Base-by-base conservation (phyloP, 2,329 filamentous ascomycete species). In the Phaeophleospora eucalypticola region DNA sequence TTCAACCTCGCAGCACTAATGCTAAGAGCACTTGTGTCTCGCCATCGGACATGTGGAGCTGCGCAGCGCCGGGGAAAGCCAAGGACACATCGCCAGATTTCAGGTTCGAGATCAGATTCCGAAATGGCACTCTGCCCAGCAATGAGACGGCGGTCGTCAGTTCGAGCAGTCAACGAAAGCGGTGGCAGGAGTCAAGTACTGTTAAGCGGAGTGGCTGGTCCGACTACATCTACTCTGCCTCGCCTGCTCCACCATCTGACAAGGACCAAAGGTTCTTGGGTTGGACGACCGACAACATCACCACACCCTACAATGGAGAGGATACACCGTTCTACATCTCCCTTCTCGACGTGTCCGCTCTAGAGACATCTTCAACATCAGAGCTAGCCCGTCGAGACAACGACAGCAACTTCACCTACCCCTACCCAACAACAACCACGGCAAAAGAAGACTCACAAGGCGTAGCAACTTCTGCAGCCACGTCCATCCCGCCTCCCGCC, bases 241-340 rank as follows among this genome's bases (percentile, higher is more conserved):
- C 72, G 2, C 84, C 84, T 0, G 59, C 71, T 1, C 74, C 82
- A 3, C 83, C 84, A 0, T 70, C 68, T n/a, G 72, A 80, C 19
- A 71, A 80, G 33, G 90, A 97, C 49, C 84, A 88, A 67, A 78
- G 72, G 52, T 95, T 96, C 60, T 68, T 96, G 6, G 89, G 90
- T 3, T 87, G 89, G 62, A 90, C 87, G 0, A 95, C 89, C 0
- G 91, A 97, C 60, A 77, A 78, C 0, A 81, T 87, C 51, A 73
- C 77, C 10, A 75, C 77, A 35, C 70, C 83, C 3, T 95, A 91
- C 65, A 83, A 83, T 1, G 90, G 90, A 54, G 90, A 95, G 68
- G 78, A 83, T 7, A 94, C 91, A 0, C 90, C 91, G 0, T 95
- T 96, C 67, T 95, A 85, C 65, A 86, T 95, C 56, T 88, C 83